Percentiles rank a stretch among this genome's conserved stretches.
Conservation (phyloP, 2,329 filamentous ascomycete species). For the Penicillium freii region DNA sequence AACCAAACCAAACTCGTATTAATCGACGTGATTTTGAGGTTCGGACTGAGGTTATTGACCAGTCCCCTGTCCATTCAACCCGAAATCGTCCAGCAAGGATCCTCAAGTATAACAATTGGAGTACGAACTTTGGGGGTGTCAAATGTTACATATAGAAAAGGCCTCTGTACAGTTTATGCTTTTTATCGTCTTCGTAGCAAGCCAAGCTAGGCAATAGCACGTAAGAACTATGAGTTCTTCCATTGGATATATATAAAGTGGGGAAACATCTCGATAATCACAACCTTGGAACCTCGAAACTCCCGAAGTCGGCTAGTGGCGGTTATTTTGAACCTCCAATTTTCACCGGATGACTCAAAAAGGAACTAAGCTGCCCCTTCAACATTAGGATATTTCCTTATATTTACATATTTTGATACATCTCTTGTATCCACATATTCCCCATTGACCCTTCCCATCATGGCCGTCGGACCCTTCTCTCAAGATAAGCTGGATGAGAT, state of each 20-base stretch:
- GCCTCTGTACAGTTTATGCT: too few species aligned
- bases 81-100: too few species aligned
- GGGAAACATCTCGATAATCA: not conserved
- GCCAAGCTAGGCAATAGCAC: too few species aligned
- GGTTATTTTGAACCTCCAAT: not conserved
- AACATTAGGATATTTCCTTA: not conserved
- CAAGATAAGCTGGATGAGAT: constrained; percentile 59
- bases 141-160: too few species aligned
- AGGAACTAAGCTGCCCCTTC: not conserved
- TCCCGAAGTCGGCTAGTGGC: not conserved
- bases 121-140: too few species aligned
- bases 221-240: too few species aligned
- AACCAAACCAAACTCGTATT: too few species aligned
- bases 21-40: too few species aligned
- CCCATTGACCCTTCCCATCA: constrained; percentile 3
- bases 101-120: too few species aligned
- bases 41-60: too few species aligned
- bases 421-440: not conserved
- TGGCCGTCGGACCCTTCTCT: constrained; percentile 22
- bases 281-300: not conserved
- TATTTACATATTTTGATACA: not conserved
- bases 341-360: constrained; percentile 4
- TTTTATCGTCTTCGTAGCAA: too few species aligned
- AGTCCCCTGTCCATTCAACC: too few species aligned
- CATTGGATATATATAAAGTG: not conserved